These are phyloP conservation scores for Leccinum proliferum DNA, from an alignment of 1,284 basidiomycete genomes.

Conservation along the genomic window DNA sequence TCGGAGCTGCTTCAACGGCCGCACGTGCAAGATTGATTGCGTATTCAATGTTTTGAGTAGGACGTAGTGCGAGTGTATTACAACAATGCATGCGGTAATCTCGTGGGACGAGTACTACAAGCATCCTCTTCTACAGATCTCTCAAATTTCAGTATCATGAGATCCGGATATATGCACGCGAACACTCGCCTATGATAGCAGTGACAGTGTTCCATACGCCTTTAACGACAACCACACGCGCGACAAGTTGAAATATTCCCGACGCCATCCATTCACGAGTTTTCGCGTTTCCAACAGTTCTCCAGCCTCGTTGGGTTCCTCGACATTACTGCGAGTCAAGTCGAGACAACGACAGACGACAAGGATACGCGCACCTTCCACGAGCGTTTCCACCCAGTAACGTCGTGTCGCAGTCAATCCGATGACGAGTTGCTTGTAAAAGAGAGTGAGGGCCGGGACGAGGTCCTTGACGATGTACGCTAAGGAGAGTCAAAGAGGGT, in stretches of 20 bases:
- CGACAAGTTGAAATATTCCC: slow-evolving; percentile 35
- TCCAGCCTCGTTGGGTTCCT: slow-evolving; percentile 57
- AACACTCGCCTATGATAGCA: no score
- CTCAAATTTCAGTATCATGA: no score
- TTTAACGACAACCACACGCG: no score
- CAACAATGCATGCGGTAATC: no score
- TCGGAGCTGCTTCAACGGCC: slow-evolving; percentile 73
- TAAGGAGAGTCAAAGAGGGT: slow-evolving; percentile 28
- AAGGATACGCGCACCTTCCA: slow-evolving; percentile 74
- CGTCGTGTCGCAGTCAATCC: slow-evolving; percentile 51
- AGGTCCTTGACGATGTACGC: slow-evolving; percentile 99
- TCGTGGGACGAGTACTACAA: no score
- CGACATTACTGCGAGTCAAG: slow-evolving; percentile 34
- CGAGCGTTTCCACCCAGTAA: slow-evolving; percentile 67
- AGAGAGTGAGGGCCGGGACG: slow-evolving; percentile 84
- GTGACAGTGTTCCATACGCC: no score
- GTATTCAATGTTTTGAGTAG: slow-evolving; percentile 59
- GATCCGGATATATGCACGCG: no score
- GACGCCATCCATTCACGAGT: slow-evolving; percentile 39
- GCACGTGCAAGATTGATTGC: slow-evolving; percentile 68
- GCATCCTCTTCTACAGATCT: no score
- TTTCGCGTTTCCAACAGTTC: slow-evolving; percentile 48
- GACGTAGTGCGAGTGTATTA: slow-evolving; percentile 34
- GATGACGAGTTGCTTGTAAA: slow-evolving; percentile 88
- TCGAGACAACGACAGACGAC: slow-evolving; percentile 38